phyloP scores from a whole-genome alignment of 2,329 filamentous ascomycete species.

The Xylaria sp. region DNA sequence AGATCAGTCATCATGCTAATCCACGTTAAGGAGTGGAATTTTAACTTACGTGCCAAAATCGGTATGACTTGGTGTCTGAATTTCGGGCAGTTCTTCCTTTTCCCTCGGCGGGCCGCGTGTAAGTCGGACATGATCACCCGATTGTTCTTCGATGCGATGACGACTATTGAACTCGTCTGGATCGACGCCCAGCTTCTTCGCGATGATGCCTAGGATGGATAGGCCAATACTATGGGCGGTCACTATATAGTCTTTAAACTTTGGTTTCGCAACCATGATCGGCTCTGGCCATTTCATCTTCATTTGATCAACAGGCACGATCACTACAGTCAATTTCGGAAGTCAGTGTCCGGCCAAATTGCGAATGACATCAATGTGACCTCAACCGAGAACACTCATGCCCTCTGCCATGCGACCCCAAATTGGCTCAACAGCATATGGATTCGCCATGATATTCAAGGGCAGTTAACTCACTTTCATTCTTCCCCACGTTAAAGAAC shows the following conservation, averaged over 20 bases:
- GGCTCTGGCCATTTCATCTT: slow-evolving; percentile 44
- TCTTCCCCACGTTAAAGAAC: slow-evolving; percentile 51
- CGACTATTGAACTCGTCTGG: slow-evolving; percentile 42
- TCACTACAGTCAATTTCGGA: slow-evolving; percentile 44
- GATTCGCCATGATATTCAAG: neutral
- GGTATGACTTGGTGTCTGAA: slow-evolving; percentile 50
- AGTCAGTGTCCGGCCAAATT: neutral
- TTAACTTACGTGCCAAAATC: slow-evolving; percentile 52
- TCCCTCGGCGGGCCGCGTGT: slow-evolving; percentile 47
- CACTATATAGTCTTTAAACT: slow-evolving; percentile 46
- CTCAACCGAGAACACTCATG: neutral
- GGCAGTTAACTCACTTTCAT: slow-evolving; percentile 41
- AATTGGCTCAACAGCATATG: neutral
- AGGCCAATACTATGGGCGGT: slow-evolving; percentile 47
- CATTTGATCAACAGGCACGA: slow-evolving; percentile 42
- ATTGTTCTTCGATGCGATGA: slow-evolving; percentile 46
- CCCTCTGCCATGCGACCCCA: neutral
- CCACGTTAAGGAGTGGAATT: too few species aligned
- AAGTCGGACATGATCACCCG: slow-evolving; percentile 50
- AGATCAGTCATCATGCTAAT: slow-evolving; percentile 8
- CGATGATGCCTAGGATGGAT: slow-evolving; percentile 46
- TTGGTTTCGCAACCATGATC: slow-evolving; percentile 39
- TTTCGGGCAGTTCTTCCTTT: slow-evolving; percentile 48
- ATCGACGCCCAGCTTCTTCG: slow-evolving; percentile 45
- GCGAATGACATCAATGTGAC: neutral